Evolutionary conservation across 257 asterid species (phyloP).

Genomic region (Paraleonurus japonicus): DNA sequence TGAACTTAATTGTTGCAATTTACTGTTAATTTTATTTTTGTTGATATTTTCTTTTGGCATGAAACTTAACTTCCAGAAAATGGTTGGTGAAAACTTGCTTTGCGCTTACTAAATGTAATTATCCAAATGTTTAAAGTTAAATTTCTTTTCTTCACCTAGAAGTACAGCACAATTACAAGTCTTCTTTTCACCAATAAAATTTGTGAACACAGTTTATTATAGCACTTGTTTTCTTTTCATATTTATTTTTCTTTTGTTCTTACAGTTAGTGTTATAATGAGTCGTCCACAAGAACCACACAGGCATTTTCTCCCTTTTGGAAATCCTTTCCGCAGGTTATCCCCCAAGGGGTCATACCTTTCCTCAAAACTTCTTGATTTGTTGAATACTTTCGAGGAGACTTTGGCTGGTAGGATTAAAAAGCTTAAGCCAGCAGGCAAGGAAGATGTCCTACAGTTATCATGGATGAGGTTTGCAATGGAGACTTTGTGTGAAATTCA

Average conservation of each 20-base stretch:
- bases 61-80: neutral
- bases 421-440: conserved; percentile 57
- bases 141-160: neutral
- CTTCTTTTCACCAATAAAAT: neutral
- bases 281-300: conserved; percentile 67
- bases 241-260: conserved; percentile 5
- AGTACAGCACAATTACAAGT: neutral
- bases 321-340: conserved; percentile 71
- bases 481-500: conserved; percentile 69
- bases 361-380: conserved; percentile 60
- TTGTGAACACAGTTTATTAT: neutral
- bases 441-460: conserved; percentile 59
- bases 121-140: neutral
- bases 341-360: conserved; percentile 60
- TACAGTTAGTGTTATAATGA: conserved; percentile 60
- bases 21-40: neutral
- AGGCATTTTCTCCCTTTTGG: conserved; percentile 66
- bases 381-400: conserved; percentile 65
- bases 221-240: neutral
- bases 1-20: neutral
- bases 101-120: neutral
- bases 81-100: neutral
- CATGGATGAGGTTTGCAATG: conserved; percentile 74
- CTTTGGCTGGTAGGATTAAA: conserved; percentile 52
- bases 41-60: neutral